These are phyloP conservation scores for Amanita pseudoporphyria DNA, from an alignment of 768 basidiomycete genomes.

Conservation along the genomic window DNA sequence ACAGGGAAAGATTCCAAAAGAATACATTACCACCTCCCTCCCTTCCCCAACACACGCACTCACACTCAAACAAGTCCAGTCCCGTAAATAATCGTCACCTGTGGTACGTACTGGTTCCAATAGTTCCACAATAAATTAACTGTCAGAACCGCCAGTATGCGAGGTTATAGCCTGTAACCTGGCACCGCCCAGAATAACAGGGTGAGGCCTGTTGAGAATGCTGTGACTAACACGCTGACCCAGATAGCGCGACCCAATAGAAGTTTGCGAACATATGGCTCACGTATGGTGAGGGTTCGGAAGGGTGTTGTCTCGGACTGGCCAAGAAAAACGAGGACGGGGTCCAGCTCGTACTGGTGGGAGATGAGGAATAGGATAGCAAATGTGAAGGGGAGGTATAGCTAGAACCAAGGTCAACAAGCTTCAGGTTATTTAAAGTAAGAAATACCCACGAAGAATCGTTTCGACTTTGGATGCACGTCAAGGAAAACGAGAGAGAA, in stretches of 20 bases:
- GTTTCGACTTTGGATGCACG: constrained; percentile 81
- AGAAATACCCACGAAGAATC: constrained; percentile 78
- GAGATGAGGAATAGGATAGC: constrained; percentile 88
- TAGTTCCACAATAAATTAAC: constrained; percentile 9
- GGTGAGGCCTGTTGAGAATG: constrained; percentile 71
- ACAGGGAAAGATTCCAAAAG: constrained; percentile 5
- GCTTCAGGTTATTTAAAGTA: neutral
- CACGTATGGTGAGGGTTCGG: constrained; percentile 83
- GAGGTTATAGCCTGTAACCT: constrained; percentile 68
- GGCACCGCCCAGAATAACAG: constrained; percentile 96
- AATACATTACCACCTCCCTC: constrained; percentile 7
- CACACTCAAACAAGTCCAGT: neutral
- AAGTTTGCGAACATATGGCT: constrained; percentile 90
- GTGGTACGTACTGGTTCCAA: neutral
- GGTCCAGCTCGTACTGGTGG: constrained; percentile 96
- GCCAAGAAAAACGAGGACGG: constrained; percentile 85
- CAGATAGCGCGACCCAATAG: constrained; percentile 85
- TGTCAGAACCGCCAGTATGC: constrained; percentile 2
- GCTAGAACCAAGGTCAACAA: constrained; percentile 32
- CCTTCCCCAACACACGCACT: neutral
- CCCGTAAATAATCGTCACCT: neutral
- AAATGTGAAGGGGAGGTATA: constrained; percentile 89
- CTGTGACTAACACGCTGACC: constrained; percentile 74
- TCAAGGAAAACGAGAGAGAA: constrained; percentile 94
- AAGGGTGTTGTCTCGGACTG: constrained; percentile 97